These are phyloP conservation scores for Carex kokanica DNA, from an alignment of 176 grass and related monocot genomes.

Conservation along the genomic window DNA sequence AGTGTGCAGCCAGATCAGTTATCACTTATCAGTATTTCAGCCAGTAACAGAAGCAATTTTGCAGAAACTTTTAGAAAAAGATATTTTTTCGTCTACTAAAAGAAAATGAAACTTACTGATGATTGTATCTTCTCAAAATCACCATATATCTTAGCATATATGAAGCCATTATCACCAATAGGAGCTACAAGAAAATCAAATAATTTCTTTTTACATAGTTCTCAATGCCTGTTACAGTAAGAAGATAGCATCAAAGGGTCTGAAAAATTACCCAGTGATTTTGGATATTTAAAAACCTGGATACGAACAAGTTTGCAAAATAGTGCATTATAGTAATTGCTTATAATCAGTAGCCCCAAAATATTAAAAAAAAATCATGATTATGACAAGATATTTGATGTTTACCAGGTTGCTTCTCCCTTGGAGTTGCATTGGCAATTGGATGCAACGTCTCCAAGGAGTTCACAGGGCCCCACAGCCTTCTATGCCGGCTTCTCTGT, in stretches of 20 bases:
- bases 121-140: conserved; percentile 95
- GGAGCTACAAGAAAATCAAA: conserved; percentile 51
- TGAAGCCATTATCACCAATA: conserved; percentile 69
- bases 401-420: conserved; percentile 61
- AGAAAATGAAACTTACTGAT: conserved; percentile 67
- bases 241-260: conserved; percentile 10
- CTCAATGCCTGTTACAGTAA: neutral
- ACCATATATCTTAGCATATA: conserved; percentile 98
- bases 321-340: conserved; percentile 4
- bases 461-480: conserved; percentile 76
- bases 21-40: neutral
- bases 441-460: conserved; percentile 66
- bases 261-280: conserved; percentile 4
- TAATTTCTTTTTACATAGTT: conserved; percentile 6
- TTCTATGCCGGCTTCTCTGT: conserved; percentile 58
- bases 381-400: conserved; percentile 7
- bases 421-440: conserved; percentile 48
- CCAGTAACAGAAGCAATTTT: neutral
- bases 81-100: neutral
- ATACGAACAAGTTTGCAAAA: neutral
- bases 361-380: neutral
- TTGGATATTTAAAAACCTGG: conserved; percentile 14
- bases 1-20: neutral
- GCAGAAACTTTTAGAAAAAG: conserved; percentile 3
- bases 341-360: neutral